Evolutionary conservation across 768 basidiomycete species (phyloP), one percentile per base, ranked within the genome.

Genomic region (Lactarius indigo): DNA sequence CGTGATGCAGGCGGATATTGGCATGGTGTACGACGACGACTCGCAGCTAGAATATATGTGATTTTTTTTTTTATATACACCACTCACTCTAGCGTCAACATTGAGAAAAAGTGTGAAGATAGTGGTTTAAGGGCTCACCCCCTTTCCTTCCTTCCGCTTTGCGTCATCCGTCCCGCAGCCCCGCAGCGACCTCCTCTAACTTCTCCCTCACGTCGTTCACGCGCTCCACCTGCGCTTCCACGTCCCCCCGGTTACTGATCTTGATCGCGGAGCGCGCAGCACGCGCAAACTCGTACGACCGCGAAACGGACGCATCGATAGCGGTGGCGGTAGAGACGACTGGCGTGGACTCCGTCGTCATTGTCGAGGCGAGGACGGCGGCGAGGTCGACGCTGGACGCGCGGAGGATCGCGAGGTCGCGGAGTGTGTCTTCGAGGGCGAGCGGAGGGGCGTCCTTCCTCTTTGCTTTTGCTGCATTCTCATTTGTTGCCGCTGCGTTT

Each of bases 341-440:
- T 12, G 65, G 50, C 4, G 67, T 28, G 44, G 52, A n/a, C 33
- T 37, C 30, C 41, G 37, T 56, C 10, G 35, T 56, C 39, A 7
- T 39, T 10, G 65, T 58, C 47, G 55, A 20, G 13, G 63, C 9
- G 5, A 81, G 73, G 39, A 80, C 59, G 10, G 57, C 63, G 6
- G 78, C 72, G 20, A 84, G 69, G 66, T 82, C 78, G 55, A 83
- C 66, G 28, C 82, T 84, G 12, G 87, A 85, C 31, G 85, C 84
- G 33, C 88, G 84, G 23, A 92, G 77, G 37, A 90, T 75, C 6
- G 91, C 90, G 28, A 93, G 83, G 75, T 93, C 91, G 15, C 83
- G 87, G 42, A 92, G 80, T 8, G 85, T 86, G 64, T 85, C 82
- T 65, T 79, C 75, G 35, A 91, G 80, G 8, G 85, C 78, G 50